Percentiles rank a stretch among this genome's conserved stretches.
phyloP scores from a whole-genome alignment of 1,139 yeast species.

The Saccharomycopsis phalli region DNA sequence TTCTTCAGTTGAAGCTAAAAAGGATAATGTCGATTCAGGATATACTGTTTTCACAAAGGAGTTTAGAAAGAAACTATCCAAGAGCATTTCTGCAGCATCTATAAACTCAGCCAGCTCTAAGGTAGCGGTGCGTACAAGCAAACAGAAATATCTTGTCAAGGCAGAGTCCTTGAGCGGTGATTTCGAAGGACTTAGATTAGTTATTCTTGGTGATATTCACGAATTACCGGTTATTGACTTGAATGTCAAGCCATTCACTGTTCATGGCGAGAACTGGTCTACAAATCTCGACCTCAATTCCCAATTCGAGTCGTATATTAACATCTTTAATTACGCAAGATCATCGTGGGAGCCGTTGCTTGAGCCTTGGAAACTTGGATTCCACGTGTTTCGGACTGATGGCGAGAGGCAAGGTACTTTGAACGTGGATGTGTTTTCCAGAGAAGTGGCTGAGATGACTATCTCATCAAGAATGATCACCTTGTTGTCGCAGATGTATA shows the following conservation, averaged over 20 bases:
- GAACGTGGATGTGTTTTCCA: conserved; percentile 55
- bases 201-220: conserved; percentile 86
- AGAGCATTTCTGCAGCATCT: conserved; percentile 52
- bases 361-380: conserved; percentile 79
- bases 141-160: conserved; percentile 33
- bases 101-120: conserved; percentile 38
- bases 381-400: conserved; percentile 49
- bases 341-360: conserved; percentile 95
- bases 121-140: too few species aligned
- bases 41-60: conserved; percentile 50
- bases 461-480: conserved; percentile 77
- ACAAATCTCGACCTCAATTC: conserved; percentile 71
- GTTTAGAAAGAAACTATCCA: conserved; percentile 46
- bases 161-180: conserved; percentile 68
- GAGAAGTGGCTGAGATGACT: conserved; percentile 71
- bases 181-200: conserved; percentile 77
- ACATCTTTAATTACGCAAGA: conserved; percentile 81
- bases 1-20: conserved; percentile 14
- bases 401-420: conserved; percentile 39
- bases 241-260: conserved; percentile 64
- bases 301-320: conserved; percentile 59
- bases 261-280: conserved; percentile 81
- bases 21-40: conserved; percentile 20
- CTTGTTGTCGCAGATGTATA: conserved; percentile 58
- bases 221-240: conserved; percentile 87